A percentile compares a stretch with the other conserved stretches of the same genome.
phyloP scores from a whole-genome alignment of 2,329 filamentous ascomycete genomes.

The Aspergillus viridinutans region DNA sequence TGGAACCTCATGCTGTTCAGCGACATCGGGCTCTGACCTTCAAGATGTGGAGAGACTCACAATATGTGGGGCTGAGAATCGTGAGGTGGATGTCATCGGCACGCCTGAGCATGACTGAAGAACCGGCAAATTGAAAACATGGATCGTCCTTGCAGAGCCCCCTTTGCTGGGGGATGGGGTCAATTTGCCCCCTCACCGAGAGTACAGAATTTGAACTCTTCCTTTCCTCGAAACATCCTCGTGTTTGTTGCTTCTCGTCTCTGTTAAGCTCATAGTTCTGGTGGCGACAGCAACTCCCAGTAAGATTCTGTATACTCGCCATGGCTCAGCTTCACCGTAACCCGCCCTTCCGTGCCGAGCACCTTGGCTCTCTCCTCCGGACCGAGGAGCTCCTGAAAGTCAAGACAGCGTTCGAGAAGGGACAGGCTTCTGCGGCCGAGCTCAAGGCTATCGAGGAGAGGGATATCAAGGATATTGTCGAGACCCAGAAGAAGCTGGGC shows the following conservation, averaged over 20 bases:
- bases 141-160: neutral
- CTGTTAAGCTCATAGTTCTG: neutral
- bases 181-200: neutral
- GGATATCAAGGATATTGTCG: slow-evolving; percentile 61
- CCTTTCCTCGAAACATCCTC: neutral
- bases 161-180: neutral
- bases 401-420: slow-evolving; percentile 54
- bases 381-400: slow-evolving; percentile 59
- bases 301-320: slow-evolving; percentile 5
- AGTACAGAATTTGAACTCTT: neutral
- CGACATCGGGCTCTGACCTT: neutral
- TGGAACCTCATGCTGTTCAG: neutral
- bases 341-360: slow-evolving; percentile 67
- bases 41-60: slow-evolving; percentile 4
- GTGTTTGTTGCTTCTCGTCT: neutral
- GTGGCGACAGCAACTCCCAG: neutral
- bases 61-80: slow-evolving; percentile 2
- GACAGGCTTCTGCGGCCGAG: slow-evolving; percentile 51
- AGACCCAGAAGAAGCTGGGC: slow-evolving; percentile 60
- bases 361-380: slow-evolving; percentile 67
- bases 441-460: slow-evolving; percentile 61
- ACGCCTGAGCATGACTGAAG: neutral
- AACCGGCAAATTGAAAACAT: neutral
- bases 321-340: slow-evolving; percentile 38
- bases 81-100: slow-evolving; percentile 2